Percentiles rank a stretch among this genome's conserved stretches.
Evolutionary conservation across 148 eudicot genomes (phyloP).

Genomic region (Cornus suecica): DNA sequence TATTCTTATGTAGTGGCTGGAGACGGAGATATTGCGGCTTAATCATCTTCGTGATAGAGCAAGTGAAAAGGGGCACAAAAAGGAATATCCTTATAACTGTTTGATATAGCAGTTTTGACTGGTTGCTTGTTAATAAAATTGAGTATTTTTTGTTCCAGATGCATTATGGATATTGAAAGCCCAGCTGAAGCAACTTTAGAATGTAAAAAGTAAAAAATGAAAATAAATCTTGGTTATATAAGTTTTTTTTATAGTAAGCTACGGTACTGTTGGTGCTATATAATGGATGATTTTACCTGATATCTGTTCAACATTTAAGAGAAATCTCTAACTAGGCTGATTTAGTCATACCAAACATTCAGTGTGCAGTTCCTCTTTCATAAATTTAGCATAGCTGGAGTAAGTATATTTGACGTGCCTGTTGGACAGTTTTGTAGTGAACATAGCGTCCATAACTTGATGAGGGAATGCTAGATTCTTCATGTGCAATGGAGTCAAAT

Average conservation of each 20-base stretch:
- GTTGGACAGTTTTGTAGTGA: not conserved
- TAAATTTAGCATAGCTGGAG: not conserved
- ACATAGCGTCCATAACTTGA: not conserved
- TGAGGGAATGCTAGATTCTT: not conserved
- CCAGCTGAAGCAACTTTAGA: not conserved
- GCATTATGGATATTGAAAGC: too few relatives aligned
- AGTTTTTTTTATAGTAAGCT: not conserved
- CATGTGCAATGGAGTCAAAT: not conserved
- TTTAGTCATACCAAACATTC: not conserved
- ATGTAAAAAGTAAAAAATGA: too few relatives aligned
- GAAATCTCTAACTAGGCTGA: not conserved
- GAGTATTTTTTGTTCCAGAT: not conserved
- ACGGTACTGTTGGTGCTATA: not conserved
- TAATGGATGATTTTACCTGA: not conserved
- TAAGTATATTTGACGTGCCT: not conserved
- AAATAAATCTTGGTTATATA: not conserved
- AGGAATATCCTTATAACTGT: constrained; percentile 78
- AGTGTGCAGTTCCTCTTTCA: not conserved
- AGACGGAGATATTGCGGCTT: constrained; percentile 69
- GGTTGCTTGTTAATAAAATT: not conserved
- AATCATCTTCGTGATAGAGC: constrained; percentile 89
- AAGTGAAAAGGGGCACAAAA: constrained; percentile 80
- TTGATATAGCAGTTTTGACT: not conserved
- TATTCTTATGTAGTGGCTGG: constrained; percentile 52
- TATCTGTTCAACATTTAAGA: not conserved